phyloP scores from a whole-genome alignment of 306 rosid genomes.

The Begonia fuchsioides region DNA sequence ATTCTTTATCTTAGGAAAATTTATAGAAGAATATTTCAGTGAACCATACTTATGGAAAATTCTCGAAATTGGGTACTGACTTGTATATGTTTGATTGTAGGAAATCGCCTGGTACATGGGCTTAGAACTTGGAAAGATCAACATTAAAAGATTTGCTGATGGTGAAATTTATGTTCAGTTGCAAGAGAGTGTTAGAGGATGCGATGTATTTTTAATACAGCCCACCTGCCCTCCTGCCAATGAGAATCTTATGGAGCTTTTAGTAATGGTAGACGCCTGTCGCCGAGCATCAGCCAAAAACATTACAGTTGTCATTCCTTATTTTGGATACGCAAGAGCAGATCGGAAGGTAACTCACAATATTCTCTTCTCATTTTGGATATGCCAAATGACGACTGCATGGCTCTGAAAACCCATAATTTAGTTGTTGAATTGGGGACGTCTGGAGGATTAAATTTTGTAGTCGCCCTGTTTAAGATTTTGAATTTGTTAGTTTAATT shows the following conservation, averaged over 20 bases:
- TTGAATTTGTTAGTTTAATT: too few species aligned
- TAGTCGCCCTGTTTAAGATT: too few species aligned
- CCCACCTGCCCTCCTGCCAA: constrained; percentile 94
- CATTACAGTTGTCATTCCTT: constrained; percentile 86
- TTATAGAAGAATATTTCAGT: too few species aligned
- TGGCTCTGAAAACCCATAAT: too few species aligned
- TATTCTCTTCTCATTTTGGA: too few species aligned
- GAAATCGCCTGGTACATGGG: constrained; percentile 96
- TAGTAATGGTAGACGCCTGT: constrained; percentile 85
- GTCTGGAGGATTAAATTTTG: too few species aligned
- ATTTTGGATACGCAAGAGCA: constrained; percentile 97
- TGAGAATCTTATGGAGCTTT: constrained; percentile 92
- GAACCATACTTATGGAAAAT: too few species aligned
- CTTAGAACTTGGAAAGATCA: constrained; percentile 66
- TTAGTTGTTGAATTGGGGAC: too few species aligned
- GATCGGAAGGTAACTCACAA: constrained; percentile 66
- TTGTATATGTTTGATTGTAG: constrained; percentile 14
- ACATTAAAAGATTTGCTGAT: constrained; percentile 84
- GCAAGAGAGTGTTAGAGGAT: constrained; percentile 95
- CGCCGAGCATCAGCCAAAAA: constrained; percentile 90
- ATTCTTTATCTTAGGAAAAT: too few species aligned
- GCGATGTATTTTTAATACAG: constrained; percentile 73
- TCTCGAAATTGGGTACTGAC: background rate
- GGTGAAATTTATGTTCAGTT: constrained; percentile 89
- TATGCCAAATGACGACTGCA: too few species aligned